Conservation (phyloP, 73 alveolate species). For the Blepharisma japonicum region DNA sequence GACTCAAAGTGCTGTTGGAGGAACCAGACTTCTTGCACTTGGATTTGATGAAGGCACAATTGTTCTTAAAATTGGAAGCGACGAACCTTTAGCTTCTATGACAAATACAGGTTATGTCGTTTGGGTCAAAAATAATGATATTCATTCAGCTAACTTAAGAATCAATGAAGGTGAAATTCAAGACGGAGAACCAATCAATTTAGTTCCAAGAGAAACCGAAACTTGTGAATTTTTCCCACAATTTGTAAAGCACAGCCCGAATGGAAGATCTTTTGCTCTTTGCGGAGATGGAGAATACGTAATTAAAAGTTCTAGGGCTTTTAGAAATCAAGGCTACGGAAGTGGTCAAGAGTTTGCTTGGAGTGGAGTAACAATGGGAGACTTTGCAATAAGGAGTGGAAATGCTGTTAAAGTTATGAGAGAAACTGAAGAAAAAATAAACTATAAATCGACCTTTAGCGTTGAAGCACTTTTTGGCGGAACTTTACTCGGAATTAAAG, state of each 20-base stretch:
- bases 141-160: conserved; percentile 84
- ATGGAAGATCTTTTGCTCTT: conserved; percentile 90
- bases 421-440: conserved; percentile 26
- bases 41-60: conserved; percentile 99
- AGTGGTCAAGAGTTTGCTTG: conserved; percentile 69
- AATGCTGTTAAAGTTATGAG: conserved; percentile 47
- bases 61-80: conserved; percentile 97
- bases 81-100: conserved; percentile 90
- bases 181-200: conserved; percentile 59
- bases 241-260: conserved; percentile 89
- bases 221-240: conserved; percentile 94
- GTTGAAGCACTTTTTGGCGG: conserved; percentile 96
- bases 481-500: conserved; percentile 79
- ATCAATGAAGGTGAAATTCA: conserved; percentile 53
- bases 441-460: conserved; percentile 86
- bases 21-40: conserved; percentile 80
- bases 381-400: conserved; percentile 66
- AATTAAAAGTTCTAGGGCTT: conserved; percentile 37
- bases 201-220: conserved; percentile 73
- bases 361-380: conserved; percentile 51
- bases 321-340: conserved; percentile 64
- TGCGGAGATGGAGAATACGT: conserved; percentile 66
- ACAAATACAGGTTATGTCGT: conserved; percentile 41
- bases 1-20: conserved; percentile 69
- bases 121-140: conserved; percentile 83